phyloP scores from a whole-genome alignment of 495 filamentous ascomycete genomes.

The Parathielavia appendiculata region DNA sequence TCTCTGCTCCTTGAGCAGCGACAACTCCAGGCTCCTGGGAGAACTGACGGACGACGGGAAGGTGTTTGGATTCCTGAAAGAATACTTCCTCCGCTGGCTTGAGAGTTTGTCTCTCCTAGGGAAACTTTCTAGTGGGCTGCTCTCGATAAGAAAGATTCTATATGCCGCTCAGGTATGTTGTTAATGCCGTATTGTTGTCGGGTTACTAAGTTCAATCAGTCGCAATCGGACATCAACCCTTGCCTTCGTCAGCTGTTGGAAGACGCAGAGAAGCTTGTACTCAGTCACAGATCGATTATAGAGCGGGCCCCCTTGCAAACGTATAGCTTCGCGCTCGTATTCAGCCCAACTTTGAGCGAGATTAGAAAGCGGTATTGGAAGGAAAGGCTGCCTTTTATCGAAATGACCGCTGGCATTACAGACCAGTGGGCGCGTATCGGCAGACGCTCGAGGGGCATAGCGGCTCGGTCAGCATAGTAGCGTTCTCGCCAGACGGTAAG shows the following conservation, averaged over 20 bases:
- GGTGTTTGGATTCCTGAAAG: constrained; percentile 22
- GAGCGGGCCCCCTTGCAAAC: not conserved
- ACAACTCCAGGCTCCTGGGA: not conserved
- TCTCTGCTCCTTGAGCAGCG: constrained; percentile 11
- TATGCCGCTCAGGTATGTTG: not conserved
- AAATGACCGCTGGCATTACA: not conserved
- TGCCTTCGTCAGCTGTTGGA: not conserved
- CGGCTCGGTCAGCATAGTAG: not conserved
- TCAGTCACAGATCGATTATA: not conserved
- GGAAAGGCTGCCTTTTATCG: not conserved
- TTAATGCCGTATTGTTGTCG: not conserved
- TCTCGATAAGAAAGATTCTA: not conserved
- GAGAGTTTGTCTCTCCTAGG: constrained; percentile 21
- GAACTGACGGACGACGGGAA: constrained; percentile 17
- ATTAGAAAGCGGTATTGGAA: not conserved
- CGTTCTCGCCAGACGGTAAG: constrained; percentile 1
- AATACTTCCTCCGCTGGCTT: constrained; percentile 31
- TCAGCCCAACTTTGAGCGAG: constrained; percentile 2
- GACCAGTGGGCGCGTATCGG: not conserved
- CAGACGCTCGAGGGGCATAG: constrained; percentile 6
- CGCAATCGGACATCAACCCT: not conserved
- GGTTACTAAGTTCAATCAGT: not conserved
- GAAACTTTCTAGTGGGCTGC: not conserved
- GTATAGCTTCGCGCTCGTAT: constrained; percentile 2
- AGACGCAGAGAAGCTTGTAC: not conserved